Percentiles rank a stretch among this genome's conserved stretches.
Evolutionary conservation across 768 basidiomycete genomes (phyloP).

Genomic region (Mrakia frigida): DNA sequence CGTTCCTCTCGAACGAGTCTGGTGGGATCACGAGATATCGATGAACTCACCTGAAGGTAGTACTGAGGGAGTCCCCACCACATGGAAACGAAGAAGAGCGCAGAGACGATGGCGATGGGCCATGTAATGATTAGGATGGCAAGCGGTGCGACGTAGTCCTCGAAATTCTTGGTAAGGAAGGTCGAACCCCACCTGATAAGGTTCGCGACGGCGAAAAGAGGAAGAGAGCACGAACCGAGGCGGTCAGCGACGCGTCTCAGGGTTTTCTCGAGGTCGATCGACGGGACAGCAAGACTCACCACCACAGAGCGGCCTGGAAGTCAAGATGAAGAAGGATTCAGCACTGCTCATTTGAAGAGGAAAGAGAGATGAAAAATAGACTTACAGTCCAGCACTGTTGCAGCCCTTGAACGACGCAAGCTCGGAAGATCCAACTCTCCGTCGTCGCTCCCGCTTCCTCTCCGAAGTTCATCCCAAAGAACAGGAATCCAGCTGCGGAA

Average conservation of each 20-base stretch:
- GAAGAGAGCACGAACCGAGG: no score
- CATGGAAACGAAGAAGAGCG: constrained; percentile 74
- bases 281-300: constrained; percentile 42
- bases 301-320: constrained; percentile 68
- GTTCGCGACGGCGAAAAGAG: no score
- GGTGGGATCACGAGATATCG: no score
- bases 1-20: no score
- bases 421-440: constrained; percentile 85
- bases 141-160: constrained; percentile 60
- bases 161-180: constrained; percentile 53
- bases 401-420: constrained; percentile 88
- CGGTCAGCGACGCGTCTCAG: no score
- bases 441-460: constrained; percentile 97
- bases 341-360: no score
- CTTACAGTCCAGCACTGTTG: constrained; percentile 72
- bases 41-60: constrained; percentile 20
- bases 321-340: no score
- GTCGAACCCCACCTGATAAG: constrained; percentile 72
- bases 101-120: constrained; percentile 71
- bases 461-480: constrained; percentile 79
- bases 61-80: constrained; percentile 77
- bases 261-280: no score
- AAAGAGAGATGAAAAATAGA: no score
- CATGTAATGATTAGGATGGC: constrained; percentile 66
- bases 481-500: constrained; percentile 83